Evolutionary conservation across 352 stramenopile species (phyloP), one percentile per base, ranked within the genome.

Genomic region (Hyaloperonospora brassicae): DNA sequence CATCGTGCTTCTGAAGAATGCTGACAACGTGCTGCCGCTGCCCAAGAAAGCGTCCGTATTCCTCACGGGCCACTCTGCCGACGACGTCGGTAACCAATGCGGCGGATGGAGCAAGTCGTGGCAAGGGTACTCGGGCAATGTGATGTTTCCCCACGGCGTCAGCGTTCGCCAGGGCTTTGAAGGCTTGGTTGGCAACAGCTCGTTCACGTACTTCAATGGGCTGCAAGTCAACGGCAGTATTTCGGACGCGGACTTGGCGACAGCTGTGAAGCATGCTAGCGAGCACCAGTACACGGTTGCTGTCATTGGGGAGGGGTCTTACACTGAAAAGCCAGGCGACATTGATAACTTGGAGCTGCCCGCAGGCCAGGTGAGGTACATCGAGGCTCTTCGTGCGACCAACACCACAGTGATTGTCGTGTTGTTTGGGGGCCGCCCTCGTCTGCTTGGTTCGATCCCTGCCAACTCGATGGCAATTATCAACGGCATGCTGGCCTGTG

Each of bases 321-420:
- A 94, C 59, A 68, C 83, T 1, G 86, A 95, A 47, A 95, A 93
- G 45, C 72, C 69, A 1, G 84, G 84, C 9, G 86, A 95, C 53
- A 83, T 95, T 27, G 59, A 86, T 23, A 68, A 93, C 51, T 50
- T 85, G 2, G 61, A 66, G 0, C 61, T 94, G 9, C 73, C 82
- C 0, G 38, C 50, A 24, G 78, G 82, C 0, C 75, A 93, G 48
- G 61, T 83, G 30, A 69, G 76, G 43, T 93, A 89, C 52, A 71
- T 95, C 9, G 65, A 72, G 12, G 57, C 72, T 12, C 58, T 93
- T n/a, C 54, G 57, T 0, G 66, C 64, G 3, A 86, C 75, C 0
- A 64, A 70, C 5, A 86, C 79, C 12, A 88, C 87, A 39, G 61
- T 95, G 12, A 71, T 95, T 13, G 48, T 92, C 1, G 68, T 94